A percentile compares a stretch with the other conserved stretches of the same genome.
Conservation (phyloP, 2,329 filamentous ascomycete genomes). For the Penicillium brasilianum region DNA sequence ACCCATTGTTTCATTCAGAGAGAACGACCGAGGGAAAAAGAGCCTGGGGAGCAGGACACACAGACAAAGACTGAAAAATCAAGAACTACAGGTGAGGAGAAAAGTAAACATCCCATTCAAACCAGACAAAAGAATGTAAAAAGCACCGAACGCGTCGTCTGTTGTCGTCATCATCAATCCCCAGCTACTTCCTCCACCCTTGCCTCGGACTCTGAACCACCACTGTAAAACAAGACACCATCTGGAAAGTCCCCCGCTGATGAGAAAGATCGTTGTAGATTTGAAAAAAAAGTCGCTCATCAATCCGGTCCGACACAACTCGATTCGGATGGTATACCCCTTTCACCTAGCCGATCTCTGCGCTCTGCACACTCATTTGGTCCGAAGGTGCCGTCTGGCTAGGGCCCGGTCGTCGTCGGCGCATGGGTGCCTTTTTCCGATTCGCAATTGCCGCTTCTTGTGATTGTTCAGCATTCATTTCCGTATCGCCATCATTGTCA, state of each 20-base stretch:
- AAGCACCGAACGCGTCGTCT: conserved; percentile 19
- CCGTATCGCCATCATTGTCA: conserved; percentile 46
- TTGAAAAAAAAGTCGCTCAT: conserved; percentile 9
- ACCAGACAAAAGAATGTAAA: conserved; percentile 19
- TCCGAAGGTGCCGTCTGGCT: conserved; percentile 30
- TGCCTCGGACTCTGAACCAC: neutral
- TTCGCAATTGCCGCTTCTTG: conserved; percentile 48
- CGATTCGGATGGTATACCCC: neutral
- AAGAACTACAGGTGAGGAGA: conserved; percentile 2
- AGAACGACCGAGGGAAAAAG: neutral
- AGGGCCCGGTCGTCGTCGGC: conserved; percentile 42
- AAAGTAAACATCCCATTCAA: conserved; percentile 19
- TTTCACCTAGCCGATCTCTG: conserved; percentile 16
- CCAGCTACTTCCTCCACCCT: conserved; percentile 1
- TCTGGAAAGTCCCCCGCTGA: neutral
- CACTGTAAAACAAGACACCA: conserved; percentile 7
- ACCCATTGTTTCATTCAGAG: neutral
- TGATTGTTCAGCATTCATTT: conserved; percentile 40
- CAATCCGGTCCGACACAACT: neutral
- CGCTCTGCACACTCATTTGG: conserved; percentile 42
- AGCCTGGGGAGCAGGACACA: conserved; percentile 10
- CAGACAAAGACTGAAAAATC: conserved; percentile 1
- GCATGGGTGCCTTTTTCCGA: conserved; percentile 51
- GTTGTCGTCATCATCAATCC: conserved; percentile 17
- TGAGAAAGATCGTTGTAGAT: conserved; percentile 17